Percentiles rank a stretch among this genome's conserved stretches.
Conservation (phyloP, 116 monocot genomes). For the Zostera marina region DNA sequence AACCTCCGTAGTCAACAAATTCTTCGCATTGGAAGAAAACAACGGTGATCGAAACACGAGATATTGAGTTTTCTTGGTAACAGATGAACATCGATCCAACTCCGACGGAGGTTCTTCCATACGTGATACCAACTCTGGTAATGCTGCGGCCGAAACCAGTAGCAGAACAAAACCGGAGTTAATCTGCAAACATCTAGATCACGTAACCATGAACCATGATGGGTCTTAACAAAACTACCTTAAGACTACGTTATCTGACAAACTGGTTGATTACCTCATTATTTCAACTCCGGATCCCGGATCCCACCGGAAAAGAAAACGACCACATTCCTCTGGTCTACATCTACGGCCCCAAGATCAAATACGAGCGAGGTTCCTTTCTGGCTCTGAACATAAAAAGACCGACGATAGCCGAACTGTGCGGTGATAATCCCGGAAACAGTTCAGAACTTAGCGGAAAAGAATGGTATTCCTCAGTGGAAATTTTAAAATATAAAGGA, state of each 20-base stretch:
- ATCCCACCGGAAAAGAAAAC: slow-evolving; percentile 9
- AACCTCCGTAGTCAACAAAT: slow-evolving; percentile 17
- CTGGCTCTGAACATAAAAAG: slow-evolving; percentile 44
- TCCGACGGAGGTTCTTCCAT: neutral
- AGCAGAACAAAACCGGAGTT: slow-evolving; percentile 72
- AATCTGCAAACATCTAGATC: slow-evolving; percentile 81
- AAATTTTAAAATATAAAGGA: too few relatives aligned
- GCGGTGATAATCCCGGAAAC: slow-evolving; percentile 54
- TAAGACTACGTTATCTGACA: slow-evolving; percentile 57
- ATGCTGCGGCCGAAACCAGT: neutral
- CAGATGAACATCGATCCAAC: slow-evolving; percentile 17
- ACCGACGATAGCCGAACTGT: slow-evolving; percentile 27
- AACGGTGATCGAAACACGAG: slow-evolving; percentile 27
- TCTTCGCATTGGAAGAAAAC: slow-evolving; percentile 39
- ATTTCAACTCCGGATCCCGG: slow-evolving; percentile 16
- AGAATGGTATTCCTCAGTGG: slow-evolving; percentile 52
- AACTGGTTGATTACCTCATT: slow-evolving; percentile 32
- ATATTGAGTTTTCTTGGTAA: slow-evolving; percentile 47
- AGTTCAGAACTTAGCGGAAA: slow-evolving; percentile 77
- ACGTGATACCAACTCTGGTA: too few relatives aligned
- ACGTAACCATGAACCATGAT: slow-evolving; percentile 73
- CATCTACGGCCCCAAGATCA: slow-evolving; percentile 32
- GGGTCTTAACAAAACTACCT: slow-evolving; percentile 91
- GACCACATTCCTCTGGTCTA: slow-evolving; percentile 11
- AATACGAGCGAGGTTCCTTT: slow-evolving; percentile 24